These are phyloP conservation scores for Leccinum ochraceum DNA, from an alignment of 768 basidiomycete species.

Conservation along the genomic window DNA sequence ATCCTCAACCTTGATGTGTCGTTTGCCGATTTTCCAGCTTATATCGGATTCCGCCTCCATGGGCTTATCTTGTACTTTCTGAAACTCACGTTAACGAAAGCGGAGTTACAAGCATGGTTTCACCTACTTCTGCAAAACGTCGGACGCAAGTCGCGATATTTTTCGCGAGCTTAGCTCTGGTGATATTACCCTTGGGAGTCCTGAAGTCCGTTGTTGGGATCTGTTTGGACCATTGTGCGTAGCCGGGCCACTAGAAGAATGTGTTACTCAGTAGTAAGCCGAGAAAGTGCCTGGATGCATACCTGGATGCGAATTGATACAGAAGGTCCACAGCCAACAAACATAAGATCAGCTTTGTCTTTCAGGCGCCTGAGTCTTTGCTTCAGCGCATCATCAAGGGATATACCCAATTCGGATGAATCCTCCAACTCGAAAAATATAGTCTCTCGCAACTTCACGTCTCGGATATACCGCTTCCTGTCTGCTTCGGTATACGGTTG, in stretches of 20 bases:
- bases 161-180: conserved; percentile 72
- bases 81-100: conserved; percentile 10
- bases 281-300: conserved; percentile 20
- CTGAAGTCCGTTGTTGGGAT: conserved; percentile 83
- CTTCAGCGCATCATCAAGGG: conserved; percentile 62
- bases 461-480: conserved; percentile 72
- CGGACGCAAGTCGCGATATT: conserved; percentile 77
- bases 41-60: conserved; percentile 66
- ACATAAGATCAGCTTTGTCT: conserved; percentile 65
- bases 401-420: conserved; percentile 60
- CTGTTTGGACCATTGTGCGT: conserved; percentile 75
- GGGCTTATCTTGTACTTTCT: conserved; percentile 51
- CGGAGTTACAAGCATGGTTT: not conserved
- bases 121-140: conserved; percentile 61
- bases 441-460: conserved; percentile 61
- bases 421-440: conserved; percentile 60
- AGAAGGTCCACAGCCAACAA: conserved; percentile 72
- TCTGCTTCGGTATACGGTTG: conserved; percentile 78
- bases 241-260: conserved; percentile 70
- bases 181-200: conserved; percentile 77
- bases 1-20: conserved; percentile 62
- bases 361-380: conserved; percentile 55
- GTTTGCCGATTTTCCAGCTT: conserved; percentile 61
- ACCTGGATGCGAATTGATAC: conserved; percentile 80
- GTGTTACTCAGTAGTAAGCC: not conserved